Conservation (phyloP, 2,329 filamentous ascomycete genomes). For the Endoconidiophora polonica region DNA sequence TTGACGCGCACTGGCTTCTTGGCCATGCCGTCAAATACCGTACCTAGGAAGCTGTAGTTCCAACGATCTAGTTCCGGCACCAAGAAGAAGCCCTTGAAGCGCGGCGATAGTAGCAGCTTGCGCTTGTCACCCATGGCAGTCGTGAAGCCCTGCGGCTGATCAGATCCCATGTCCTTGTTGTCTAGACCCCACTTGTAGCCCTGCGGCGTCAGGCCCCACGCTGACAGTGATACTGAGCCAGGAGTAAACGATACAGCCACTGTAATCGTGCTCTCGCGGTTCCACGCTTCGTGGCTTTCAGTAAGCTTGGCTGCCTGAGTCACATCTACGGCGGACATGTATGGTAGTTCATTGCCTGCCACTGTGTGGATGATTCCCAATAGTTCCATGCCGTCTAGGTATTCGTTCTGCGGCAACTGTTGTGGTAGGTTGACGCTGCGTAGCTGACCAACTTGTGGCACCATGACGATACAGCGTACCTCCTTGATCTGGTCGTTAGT, state of each 20-base stretch:
- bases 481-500: conserved; percentile 98
- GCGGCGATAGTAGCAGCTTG: conserved; percentile 80
- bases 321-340: conserved; percentile 91
- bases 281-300: conserved; percentile 59
- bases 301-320: conserved; percentile 86
- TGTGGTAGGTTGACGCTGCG: conserved; percentile 84
- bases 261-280: conserved; percentile 76
- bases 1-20: conserved; percentile 86
- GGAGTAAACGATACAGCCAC: conserved; percentile 95
- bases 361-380: conserved; percentile 91
- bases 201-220: conserved; percentile 79
- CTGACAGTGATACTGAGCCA: conserved; percentile 83
- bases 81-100: conserved; percentile 89
- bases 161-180: conserved; percentile 82
- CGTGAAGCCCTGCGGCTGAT: conserved; percentile 86
- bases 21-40: conserved; percentile 68
- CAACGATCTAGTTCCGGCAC: conserved; percentile 79
- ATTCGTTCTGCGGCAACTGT: conserved; percentile 80
- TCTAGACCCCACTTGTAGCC: conserved; percentile 96
- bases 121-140: conserved; percentile 90
- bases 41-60: conserved; percentile 99
- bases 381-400: conserved; percentile 71
- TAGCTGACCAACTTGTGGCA: conserved; percentile 87
- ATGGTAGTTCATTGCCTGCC: conserved; percentile 83
- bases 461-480: conserved; percentile 89